A percentile compares a stretch with the other conserved stretches of the same genome.
Evolutionary conservation across 1,284 basidiomycete species (phyloP).

Genomic region (Mycosarcoma mackinlayi): DNA sequence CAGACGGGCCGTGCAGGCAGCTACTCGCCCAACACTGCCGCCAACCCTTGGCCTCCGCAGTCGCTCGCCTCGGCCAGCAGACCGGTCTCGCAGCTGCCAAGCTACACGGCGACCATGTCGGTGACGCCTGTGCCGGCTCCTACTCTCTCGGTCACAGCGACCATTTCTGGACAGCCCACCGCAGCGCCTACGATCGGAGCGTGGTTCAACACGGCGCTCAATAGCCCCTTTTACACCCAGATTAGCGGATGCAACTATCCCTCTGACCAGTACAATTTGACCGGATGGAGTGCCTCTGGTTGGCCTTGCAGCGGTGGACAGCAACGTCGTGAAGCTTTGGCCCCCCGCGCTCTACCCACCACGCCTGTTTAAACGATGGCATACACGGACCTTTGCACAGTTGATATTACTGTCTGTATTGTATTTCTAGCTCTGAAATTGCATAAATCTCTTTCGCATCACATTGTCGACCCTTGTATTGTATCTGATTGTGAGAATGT

Average conservation of each 20-base stretch:
- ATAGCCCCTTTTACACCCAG: conserved; percentile 31
- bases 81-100: conserved; percentile 37
- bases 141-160: conserved; percentile 35
- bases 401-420: neutral
- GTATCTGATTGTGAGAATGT: no score
- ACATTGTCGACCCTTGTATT: no score
- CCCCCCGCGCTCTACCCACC: conserved; percentile 11
- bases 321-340: conserved; percentile 10
- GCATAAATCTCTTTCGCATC: no score
- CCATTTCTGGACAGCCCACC: conserved; percentile 25
- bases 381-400: neutral
- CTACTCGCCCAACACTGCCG: conserved; percentile 34
- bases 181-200: conserved; percentile 35
- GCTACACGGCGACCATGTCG: conserved; percentile 49
- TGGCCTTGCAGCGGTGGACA: conserved; percentile 47
- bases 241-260: conserved; percentile 54
- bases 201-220: conserved; percentile 34
- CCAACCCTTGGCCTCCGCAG: conserved; percentile 48
- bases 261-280: conserved; percentile 37
- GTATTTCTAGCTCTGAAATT: neutral
- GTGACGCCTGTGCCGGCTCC: conserved; percentile 32
- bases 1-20: conserved; percentile 47
- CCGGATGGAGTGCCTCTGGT: conserved; percentile 22
- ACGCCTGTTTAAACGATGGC: conserved; percentile 2
- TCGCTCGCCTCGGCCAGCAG: conserved; percentile 34